A percentile compares a stretch with the other conserved stretches of the same genome.
Conservation (phyloP, 176 grass and related monocot species). For the Ananas comosus region DNA sequence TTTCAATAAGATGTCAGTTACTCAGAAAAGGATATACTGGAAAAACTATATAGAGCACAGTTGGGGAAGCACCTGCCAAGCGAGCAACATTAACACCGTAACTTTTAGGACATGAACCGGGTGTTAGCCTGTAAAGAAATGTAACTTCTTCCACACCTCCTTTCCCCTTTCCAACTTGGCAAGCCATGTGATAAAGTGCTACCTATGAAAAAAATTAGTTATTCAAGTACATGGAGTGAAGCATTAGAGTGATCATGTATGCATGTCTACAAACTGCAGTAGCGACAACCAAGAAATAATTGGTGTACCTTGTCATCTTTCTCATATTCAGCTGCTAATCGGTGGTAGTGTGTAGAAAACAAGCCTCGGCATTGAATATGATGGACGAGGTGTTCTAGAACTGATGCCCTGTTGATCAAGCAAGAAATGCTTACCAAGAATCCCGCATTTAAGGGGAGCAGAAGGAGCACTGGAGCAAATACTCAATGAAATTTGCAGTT, state of each 20-base stretch:
- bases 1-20: background rate
- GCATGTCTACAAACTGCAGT: background rate
- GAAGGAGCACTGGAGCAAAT: slow-evolving; percentile 3
- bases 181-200: slow-evolving; percentile 84
- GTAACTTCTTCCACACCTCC: slow-evolving; percentile 76
- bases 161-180: slow-evolving; percentile 52
- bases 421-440: slow-evolving; percentile 14
- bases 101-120: slow-evolving; percentile 94
- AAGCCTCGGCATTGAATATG: slow-evolving; percentile 71
- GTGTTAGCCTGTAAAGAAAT: slow-evolving; percentile 71
- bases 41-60: slow-evolving; percentile 1
- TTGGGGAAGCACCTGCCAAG: slow-evolving; percentile 59
- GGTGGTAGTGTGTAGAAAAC: slow-evolving; percentile 97
- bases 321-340: slow-evolving; percentile 64
- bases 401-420: slow-evolving; percentile 51
- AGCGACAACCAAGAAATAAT: slow-evolving; percentile 4
- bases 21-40: background rate
- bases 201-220: slow-evolving; percentile 38
- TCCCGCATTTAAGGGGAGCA: background rate
- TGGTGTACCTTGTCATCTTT: slow-evolving; percentile 51
- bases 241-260: slow-evolving; percentile 7
- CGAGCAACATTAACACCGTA: slow-evolving; percentile 97
- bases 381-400: slow-evolving; percentile 80
- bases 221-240: slow-evolving; percentile 24
- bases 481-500: slow-evolving; percentile 15